Base-by-base conservation (phyloP, 306 rosid genomes). In the Erythrophleum fordii region DNA sequence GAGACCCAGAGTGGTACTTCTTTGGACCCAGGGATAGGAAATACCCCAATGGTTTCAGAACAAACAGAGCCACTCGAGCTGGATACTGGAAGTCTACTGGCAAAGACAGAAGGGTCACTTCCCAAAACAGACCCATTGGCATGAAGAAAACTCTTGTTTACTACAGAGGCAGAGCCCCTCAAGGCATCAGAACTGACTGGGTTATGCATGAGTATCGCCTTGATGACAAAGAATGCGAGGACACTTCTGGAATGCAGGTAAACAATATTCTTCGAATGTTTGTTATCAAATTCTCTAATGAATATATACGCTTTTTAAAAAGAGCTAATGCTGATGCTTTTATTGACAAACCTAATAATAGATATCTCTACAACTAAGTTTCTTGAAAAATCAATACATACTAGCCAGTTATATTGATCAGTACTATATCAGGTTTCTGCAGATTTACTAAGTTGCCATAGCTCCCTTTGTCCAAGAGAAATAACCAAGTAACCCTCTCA, bases 1-100 rank as follows among this genome's bases (percentile, higher is more conserved):
- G 98, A 88, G 99, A 95, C 53, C 99, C 99, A 37, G 99, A 95
- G 61, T 95, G 99, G 99, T 95, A 95, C 83, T 95, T 95, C 85
- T 95, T 95, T 60, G 99, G 99, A 61, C 99, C 99, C 0, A 34
- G 99, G 55, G 99, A 95, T 48, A 77, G 99, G 64, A 95, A 95
- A 77, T 95, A 93, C 85, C 99, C 99, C 0, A 95, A 95, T 62
- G 99, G 99, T 16, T 95, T 89, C 81, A 89, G 99, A 85, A 95
- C 99, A 20, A 95, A 95, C 46, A 87, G 99, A 88, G 99, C 99
- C 31, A 95, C 99, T 1, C 82, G 92, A 81, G 99, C 99, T 4
- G 99, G 99, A 37, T 95, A 95, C 56, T 95, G 99, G 99, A 95
- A 95, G 46, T 93, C 98, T 2, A 95, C 99, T 0, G 99, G 99